Evolutionary conservation across 768 basidiomycete genomes (phyloP), one percentile per base, ranked within the genome.

Genomic region (Pulveroboletus sp.): DNA sequence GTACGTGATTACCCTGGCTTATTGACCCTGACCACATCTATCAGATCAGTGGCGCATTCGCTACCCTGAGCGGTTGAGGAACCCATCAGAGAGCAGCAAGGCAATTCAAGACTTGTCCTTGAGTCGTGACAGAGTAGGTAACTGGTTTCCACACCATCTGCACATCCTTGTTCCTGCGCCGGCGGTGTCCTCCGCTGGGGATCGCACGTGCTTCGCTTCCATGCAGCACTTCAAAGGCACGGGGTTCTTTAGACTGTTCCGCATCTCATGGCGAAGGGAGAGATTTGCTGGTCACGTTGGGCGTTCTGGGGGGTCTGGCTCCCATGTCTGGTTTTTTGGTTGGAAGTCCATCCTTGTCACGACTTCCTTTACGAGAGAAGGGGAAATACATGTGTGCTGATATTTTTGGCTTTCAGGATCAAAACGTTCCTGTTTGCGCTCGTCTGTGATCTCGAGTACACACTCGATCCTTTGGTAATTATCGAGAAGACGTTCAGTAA

Each of bases 401-500:
- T 58, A 54, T 58, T 56, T 62, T 61, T 41, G 57, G 43, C 33
- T 59, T 54, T 26, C 60, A 83, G 81, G 71, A 82, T 84, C 65
- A 83, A 83, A n/a, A 64, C 72, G 33, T 82, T 83, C 58, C 68
- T 83, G 53, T 81, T 73, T 65, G 75, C 78, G 39, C 73, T 84
- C 42, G 44, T 83, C 41, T 74, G 75, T 57, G 80, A 83, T 67
- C 66, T 82, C 46, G 76, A 77, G 59, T 79, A 81, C 68, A 64
- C 72, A 41, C 69, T 76, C 18, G 77, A 80, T 58, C 71, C 76
- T 24, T 64, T 69, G 46, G 65, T 80, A 57, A 73, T 80, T 57
- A 77, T 82, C 56, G 79, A 83, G 71, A 83, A 83, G 71, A 77
- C 73, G 42, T 72, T 80, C 63, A 82, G 81, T 84, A 62, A 72